Evolutionary conservation across 2,329 filamentous ascomycete genomes (phyloP), one percentile per base, ranked within the genome.

Genomic region (Trichoderma aggressivum): DNA sequence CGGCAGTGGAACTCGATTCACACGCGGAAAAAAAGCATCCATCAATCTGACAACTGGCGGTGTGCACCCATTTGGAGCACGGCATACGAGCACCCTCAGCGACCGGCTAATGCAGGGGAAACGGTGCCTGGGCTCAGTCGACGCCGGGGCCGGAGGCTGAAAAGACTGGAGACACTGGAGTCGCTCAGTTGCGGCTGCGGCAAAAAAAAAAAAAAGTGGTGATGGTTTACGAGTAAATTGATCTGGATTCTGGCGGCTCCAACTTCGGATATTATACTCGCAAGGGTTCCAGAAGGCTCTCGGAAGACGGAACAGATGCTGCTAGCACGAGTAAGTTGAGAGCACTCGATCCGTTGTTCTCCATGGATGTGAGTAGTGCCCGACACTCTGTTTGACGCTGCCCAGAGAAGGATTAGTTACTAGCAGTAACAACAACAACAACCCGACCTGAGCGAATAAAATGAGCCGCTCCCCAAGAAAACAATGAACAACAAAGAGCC

Each of bases 41-140:
- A 39, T 39, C 36, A 39, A 43, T 43, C 34, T 56, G 34, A 58
- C 34, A 64, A 70, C 39, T 70, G 60, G 68, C 68, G 68, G 68
- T 70, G 68, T 63, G 50, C 26, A 21, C 14, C 63, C 50, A 24
- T 34, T 28, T 26, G 30, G 11, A 65, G 62, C 50, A 58, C 63
- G 63, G 53, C 30, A 67, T 47, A 39, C 36, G 39, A 43, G 39
- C 18, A 7, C 36, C 58, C 55, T 56, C 59, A 12, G 59, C 24
- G 7, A 70, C 60, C 39, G 53, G 59, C 68, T 70, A 65, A 70
- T 70, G 68, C 68, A 70, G 68, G 68, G 68, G 68, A 65, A 30
- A 32, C 30, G 39, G 58, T 36, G 56, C 66, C 34, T 70, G 64
- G 34, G 16, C 32, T 26, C 30, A 32, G 32, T 39, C 18, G 39